These are phyloP conservation scores for Adansonia madagascariensis DNA, from an alignment of 441 rosid species.

Conservation along the genomic window DNA sequence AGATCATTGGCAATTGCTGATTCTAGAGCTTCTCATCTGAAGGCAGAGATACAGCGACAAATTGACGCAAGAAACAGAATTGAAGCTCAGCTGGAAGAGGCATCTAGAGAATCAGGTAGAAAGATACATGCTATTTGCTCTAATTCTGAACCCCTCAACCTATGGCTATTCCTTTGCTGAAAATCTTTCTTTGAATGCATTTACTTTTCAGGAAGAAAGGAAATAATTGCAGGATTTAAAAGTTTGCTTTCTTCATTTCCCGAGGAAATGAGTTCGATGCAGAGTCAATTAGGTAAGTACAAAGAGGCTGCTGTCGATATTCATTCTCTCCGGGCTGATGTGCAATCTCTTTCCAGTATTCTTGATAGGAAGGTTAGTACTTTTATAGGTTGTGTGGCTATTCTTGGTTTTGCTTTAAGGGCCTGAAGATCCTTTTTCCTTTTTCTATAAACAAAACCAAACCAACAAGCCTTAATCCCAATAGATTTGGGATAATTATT, in stretches of 20 bases:
- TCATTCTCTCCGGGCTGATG: conserved; percentile 81
- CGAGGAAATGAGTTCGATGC: conserved; percentile 84
- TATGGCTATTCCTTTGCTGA: not conserved
- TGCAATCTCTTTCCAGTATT: conserved; percentile 70
- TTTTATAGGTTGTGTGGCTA: not conserved
- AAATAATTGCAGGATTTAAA: conserved; percentile 79
- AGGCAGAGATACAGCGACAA: conserved; percentile 68
- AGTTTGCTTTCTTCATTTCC: conserved; percentile 87
- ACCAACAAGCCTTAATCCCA: too few species aligned
- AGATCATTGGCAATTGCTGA: conserved; percentile 70
- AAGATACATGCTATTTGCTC: conserved; percentile 32
- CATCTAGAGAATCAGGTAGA: conserved; percentile 74
- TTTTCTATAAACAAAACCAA: not conserved
- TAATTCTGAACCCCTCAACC: not conserved
- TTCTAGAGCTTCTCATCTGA: conserved; percentile 66
- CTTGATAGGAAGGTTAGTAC: conserved; percentile 76
- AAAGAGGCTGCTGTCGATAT: conserved; percentile 80
- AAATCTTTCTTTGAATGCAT: conserved; percentile 34
- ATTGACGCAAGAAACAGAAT: conserved; percentile 60
- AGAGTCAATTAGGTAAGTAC: conserved; percentile 66
- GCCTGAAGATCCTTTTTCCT: conserved; percentile 30
- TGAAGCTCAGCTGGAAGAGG: conserved; percentile 67
- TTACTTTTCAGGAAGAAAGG: conserved; percentile 78
- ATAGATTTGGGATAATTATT: too few species aligned
- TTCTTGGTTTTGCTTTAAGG: conserved; percentile 29